Evolutionary conservation across 179 eudicot genomes (phyloP), one percentile per base, ranked within the genome.

Genomic region (Sideroxylon spinosum): DNA sequence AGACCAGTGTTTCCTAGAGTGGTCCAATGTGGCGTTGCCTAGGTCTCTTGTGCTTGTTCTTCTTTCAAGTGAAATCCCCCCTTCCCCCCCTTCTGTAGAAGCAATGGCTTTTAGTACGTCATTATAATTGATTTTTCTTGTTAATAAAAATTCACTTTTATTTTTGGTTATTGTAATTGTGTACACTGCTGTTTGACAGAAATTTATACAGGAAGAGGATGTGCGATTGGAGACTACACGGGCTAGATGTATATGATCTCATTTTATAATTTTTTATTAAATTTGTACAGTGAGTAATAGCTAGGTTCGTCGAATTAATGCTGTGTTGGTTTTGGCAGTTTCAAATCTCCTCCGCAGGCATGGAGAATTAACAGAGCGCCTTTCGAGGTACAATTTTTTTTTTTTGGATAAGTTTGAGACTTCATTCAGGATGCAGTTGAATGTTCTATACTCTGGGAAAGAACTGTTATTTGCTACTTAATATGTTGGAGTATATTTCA

Each of bases 331-430:
- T n/a, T 77, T 82, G 74, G 71, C 90, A 94, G 98, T 93, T 85
- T 85, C 88, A 75, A 87, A 86, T 86, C 88, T 94, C 63, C 89
- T 90, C n/a, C 88, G 83, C 78, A 87, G 98, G 83, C 98, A 93
- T 82, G 90, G 84, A 11, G 92, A 88, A 63, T 82, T 94, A 59
- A 80, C 97, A 9, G 97, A 94, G 72, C 91, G 97, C 60, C 92
- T 94, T 78, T 90, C 98, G 7, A 91, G 97, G 96, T 92, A 88
- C 48, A 19, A 22, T n/a, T 12, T n/a, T n/a, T n/a, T n/a, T 60
- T 77, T 1, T 37, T 61, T 23, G 53, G 25, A 50, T 29, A 72
- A 10, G 49, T 14, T 19, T 44, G 17, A 28, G 32, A 12, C 37
- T 46, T 37, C 7, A 57, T 60, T 37, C 20, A n/a, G 19, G n/a